Evolutionary conservation across 768 basidiomycete genomes (phyloP).

Genomic region (Macrolepiota dolichaula): DNA sequence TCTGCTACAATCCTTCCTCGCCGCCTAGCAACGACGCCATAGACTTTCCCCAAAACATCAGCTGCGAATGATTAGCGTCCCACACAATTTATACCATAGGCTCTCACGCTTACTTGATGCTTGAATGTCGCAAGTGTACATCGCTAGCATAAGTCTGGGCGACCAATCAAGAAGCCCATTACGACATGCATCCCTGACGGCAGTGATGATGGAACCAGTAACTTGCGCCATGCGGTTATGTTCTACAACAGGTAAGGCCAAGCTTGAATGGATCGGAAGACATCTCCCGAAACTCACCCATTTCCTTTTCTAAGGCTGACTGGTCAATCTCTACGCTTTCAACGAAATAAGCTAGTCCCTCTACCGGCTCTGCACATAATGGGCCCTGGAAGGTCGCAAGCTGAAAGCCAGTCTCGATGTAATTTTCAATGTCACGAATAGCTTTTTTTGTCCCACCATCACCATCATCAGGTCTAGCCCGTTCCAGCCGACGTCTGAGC

Average conservation of each 20-base stretch:
- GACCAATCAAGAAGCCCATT: conserved; percentile 96
- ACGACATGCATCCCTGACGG: conserved; percentile 85
- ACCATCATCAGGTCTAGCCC: conserved; percentile 27
- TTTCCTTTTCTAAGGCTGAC: conserved; percentile 60
- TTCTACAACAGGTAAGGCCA: conserved; percentile 36
- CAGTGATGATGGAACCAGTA: conserved; percentile 86
- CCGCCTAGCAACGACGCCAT: conserved; percentile 89
- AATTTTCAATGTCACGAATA: conserved; percentile 65
- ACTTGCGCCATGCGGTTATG: conserved; percentile 82
- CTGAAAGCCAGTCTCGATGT: conserved; percentile 93
- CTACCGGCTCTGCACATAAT: conserved; percentile 90
- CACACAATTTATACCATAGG: conserved; percentile 7
- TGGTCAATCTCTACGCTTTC: conserved; percentile 68
- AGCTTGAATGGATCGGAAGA: background rate
- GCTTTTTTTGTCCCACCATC: conserved; percentile 31
- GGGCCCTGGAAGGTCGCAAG: conserved; percentile 94
- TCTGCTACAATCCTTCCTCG: conserved; percentile 92
- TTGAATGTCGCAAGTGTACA: conserved; percentile 99
- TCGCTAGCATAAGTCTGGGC: conserved; percentile 92
- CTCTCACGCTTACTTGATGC: conserved; percentile 73
- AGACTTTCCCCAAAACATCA: conserved; percentile 96
- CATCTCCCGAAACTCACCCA: conserved; percentile 40
- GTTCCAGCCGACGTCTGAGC: conserved; percentile 48
- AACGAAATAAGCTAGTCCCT: conserved; percentile 89
- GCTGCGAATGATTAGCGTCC: conserved; percentile 42